Conservation (phyloP, 164 flowering plant species). For the Sextonia rubra region DNA sequence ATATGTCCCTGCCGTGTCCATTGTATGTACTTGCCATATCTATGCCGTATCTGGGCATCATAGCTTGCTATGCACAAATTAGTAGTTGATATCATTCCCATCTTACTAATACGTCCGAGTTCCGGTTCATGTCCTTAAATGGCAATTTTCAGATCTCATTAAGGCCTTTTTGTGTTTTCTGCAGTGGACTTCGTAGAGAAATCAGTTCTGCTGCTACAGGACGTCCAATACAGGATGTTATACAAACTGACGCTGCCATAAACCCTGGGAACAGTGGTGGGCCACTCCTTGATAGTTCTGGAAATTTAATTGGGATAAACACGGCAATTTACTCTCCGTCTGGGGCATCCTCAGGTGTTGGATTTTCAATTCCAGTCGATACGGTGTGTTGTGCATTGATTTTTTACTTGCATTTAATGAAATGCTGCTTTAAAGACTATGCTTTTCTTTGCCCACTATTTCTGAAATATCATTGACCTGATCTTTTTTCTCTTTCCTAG, state of each 20-base stretch:
- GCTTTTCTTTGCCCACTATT: not conserved
- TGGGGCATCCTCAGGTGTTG: slow-evolving; percentile 98
- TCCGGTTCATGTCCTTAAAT: not conserved
- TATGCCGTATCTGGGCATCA: no score
- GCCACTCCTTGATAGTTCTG: slow-evolving; percentile 94
- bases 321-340: slow-evolving; percentile 98
- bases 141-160: not conserved
- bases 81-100: not conserved
- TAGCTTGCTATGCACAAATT: no score
- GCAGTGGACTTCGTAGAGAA: slow-evolving; percentile 90
- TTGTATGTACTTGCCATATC: no score
- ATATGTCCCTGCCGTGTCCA: no score
- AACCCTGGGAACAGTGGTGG: slow-evolving; percentile 99
- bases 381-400: slow-evolving; percentile 36
- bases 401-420: not conserved
- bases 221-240: slow-evolving; percentile 96
- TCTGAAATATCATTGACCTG: not conserved
- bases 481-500: slow-evolving; percentile 26
- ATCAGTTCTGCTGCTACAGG: slow-evolving; percentile 98
- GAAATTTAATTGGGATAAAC: slow-evolving; percentile 87
- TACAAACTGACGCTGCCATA: slow-evolving; percentile 98
- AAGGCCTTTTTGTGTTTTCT: slow-evolving; percentile 12
- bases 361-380: slow-evolving; percentile 96
- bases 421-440: not conserved
- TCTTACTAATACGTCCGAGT: not conserved